Conservation (phyloP, 495 filamentous ascomycete genomes). For the Letharia columbiana region DNA sequence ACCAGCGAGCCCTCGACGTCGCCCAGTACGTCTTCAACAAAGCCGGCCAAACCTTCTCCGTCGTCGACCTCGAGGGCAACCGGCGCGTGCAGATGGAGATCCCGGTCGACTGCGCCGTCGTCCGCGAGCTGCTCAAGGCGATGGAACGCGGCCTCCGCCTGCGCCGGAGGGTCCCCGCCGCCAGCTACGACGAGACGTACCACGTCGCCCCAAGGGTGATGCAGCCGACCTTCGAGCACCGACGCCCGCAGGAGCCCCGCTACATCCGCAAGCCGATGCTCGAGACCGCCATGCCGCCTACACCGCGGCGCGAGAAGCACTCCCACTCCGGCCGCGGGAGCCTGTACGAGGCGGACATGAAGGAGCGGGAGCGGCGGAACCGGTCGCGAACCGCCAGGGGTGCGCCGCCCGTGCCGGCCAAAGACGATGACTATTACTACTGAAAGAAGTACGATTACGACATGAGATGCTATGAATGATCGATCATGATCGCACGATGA, state of each 20-base stretch:
- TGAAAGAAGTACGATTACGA: neutral
- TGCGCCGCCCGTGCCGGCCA: slow-evolving; percentile 15
- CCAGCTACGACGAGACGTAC: slow-evolving; percentile 40
- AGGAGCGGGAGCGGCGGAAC: slow-evolving; percentile 16
- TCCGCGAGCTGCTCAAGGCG: slow-evolving; percentile 40
- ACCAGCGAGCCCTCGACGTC: slow-evolving; percentile 39
- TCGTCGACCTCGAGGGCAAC: slow-evolving; percentile 40
- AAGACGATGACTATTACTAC: slow-evolving; percentile 13
- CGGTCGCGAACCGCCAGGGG: slow-evolving; percentile 7
- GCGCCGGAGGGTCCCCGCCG: slow-evolving; percentile 27
- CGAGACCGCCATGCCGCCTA: slow-evolving; percentile 12
- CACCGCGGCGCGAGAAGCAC: slow-evolving; percentile 14
- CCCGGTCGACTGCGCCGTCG: slow-evolving; percentile 33
- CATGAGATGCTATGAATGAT: neutral
- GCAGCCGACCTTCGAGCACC: neutral
- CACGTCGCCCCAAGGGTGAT: slow-evolving; percentile 29
- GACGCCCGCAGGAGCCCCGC: slow-evolving; percentile 13
- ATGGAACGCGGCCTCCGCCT: slow-evolving; percentile 41
- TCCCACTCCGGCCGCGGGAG: slow-evolving; percentile 17
- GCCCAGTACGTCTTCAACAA: slow-evolving; percentile 42
- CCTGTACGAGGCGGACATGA: slow-evolving; percentile 23
- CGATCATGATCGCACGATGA: neutral
- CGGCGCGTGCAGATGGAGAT: slow-evolving; percentile 40
- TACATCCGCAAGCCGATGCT: slow-evolving; percentile 13
- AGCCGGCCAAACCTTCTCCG: slow-evolving; percentile 40